A percentile compares a stretch with the other conserved stretches of the same genome.
Conservation (phyloP, 1,284 basidiomycete genomes). For the Malassezia slooffiae region DNA sequence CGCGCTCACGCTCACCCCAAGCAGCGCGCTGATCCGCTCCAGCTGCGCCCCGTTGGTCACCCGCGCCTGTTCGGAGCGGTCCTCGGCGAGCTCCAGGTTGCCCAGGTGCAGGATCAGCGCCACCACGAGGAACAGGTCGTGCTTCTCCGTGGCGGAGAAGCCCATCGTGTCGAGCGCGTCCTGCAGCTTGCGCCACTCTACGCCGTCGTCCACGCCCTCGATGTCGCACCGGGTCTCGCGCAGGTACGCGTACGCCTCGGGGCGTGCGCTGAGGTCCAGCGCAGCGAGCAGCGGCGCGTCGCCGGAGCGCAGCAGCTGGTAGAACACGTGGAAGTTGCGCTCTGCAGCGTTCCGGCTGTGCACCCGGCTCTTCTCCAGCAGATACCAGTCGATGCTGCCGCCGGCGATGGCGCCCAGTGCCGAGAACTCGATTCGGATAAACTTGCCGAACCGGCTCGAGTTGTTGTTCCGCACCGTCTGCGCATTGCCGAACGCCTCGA, state of each 20-base stretch:
- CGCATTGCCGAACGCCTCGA: conserved; percentile 97
- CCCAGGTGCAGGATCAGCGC: conserved; percentile 91
- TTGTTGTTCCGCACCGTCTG: conserved; percentile 99
- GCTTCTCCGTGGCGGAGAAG: conserved; percentile 70
- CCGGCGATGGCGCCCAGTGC: conserved; percentile 89
- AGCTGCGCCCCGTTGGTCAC: conserved; percentile 51
- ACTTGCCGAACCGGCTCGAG: conserved; percentile 93
- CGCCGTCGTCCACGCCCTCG: conserved; percentile 82
- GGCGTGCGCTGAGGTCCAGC: conserved; percentile 59
- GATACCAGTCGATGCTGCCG: conserved; percentile 97
- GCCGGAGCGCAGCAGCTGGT: conserved; percentile 56
- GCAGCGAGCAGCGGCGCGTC: conserved; percentile 49
- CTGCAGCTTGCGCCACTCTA: conserved; percentile 74
- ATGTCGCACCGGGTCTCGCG: conserved; percentile 80
- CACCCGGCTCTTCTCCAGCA: conserved; percentile 93
- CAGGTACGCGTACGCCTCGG: conserved; percentile 80
- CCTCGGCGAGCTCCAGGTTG: conserved; percentile 73
- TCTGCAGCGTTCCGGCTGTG: conserved; percentile 52
- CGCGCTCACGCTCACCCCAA: conserved; percentile 80
- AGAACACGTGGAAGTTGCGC: conserved; percentile 92
- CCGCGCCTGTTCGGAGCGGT: conserved; percentile 74
- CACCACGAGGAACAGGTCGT: conserved; percentile 85
- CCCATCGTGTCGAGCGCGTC: conserved; percentile 77
- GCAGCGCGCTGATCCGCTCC: conserved; percentile 82
- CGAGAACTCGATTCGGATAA: conserved; percentile 89